A percentile compares a stretch with the other conserved stretches of the same genome.
Conservation (phyloP, 179 eudicot species). For the Dionaea muscipula region DNA sequence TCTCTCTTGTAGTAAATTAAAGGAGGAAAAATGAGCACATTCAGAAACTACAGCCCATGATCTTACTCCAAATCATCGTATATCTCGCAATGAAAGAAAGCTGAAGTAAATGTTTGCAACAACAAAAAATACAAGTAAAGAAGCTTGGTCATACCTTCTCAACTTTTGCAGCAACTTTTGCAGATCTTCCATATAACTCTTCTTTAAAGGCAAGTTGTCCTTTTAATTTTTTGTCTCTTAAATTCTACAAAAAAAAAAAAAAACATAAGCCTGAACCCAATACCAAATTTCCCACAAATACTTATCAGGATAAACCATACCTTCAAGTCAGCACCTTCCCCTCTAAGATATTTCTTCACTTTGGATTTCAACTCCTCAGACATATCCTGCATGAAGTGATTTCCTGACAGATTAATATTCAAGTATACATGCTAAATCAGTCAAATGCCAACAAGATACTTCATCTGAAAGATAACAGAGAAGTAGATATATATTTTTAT, state of each 20-base stretch:
- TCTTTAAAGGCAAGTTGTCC: conserved; percentile 75
- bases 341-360: conserved; percentile 69
- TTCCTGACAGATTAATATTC: not conserved
- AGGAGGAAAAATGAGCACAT: too few species aligned
- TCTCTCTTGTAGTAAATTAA: too few species aligned
- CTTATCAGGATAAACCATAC: conserved; percentile 20
- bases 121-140: not conserved
- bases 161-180: conserved; percentile 58
- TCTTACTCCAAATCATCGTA: too few species aligned
- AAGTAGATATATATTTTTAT: too few species aligned
- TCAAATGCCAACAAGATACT: too few species aligned
- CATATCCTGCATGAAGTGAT: conserved; percentile 26
- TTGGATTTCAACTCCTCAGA: conserved; percentile 36
- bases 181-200: conserved; percentile 55
- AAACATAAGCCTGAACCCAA: not conserved
- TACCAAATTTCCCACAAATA: not conserved
- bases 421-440: too few species aligned
- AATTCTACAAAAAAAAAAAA: conserved; percentile 25
- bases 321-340: conserved; percentile 59
- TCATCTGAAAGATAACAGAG: too few species aligned
- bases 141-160: conserved; percentile 48
- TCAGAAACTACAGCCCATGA: too few species aligned
- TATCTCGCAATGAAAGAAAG: not conserved
- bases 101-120: not conserved
- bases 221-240: conserved; percentile 74